Conservation (phyloP, 129 eudicot species). For the Tanacetum coccineum region DNA sequence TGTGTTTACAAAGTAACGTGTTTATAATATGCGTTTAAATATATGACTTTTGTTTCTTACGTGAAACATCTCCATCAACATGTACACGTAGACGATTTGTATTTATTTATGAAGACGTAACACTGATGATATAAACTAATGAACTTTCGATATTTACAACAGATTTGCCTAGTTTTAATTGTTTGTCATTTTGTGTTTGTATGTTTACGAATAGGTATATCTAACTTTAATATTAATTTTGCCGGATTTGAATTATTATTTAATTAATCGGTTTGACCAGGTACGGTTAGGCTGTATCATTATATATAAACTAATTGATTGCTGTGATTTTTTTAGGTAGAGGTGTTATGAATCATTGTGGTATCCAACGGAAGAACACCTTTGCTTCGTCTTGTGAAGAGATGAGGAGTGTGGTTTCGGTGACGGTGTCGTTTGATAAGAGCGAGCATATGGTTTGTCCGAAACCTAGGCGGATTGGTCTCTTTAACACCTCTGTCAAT, state of each 20-base stretch:
- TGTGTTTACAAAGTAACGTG: conserved; percentile 8
- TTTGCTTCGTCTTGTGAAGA: conserved; percentile 50
- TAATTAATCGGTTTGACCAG: conserved; percentile 24
- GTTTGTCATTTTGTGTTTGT: neutral
- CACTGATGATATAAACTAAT: conserved; percentile 22
- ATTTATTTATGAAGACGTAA: conserved; percentile 15
- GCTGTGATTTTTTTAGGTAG: neutral
- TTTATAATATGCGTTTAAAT: neutral
- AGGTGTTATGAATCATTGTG: conserved; percentile 46
- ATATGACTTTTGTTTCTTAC: conserved; percentile 5
- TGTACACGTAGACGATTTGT: conserved; percentile 21
- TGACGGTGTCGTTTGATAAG: conserved; percentile 35
- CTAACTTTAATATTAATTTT: neutral
- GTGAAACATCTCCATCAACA: conserved; percentile 24
- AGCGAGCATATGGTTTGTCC: conserved; percentile 68
- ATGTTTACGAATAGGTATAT: neutral
- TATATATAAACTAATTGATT: neutral
- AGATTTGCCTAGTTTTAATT: conserved; percentile 8
- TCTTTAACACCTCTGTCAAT: conserved; percentile 24
- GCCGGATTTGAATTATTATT: conserved; percentile 22
- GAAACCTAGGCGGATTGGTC: conserved; percentile 62
- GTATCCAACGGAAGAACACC: conserved; percentile 47
- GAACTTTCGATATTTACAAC: conserved; percentile 15
- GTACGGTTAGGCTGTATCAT: neutral
- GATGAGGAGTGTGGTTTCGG: conserved; percentile 44